Conservation (phyloP, 768 basidiomycete species). For the Boletellus ananas region DNA sequence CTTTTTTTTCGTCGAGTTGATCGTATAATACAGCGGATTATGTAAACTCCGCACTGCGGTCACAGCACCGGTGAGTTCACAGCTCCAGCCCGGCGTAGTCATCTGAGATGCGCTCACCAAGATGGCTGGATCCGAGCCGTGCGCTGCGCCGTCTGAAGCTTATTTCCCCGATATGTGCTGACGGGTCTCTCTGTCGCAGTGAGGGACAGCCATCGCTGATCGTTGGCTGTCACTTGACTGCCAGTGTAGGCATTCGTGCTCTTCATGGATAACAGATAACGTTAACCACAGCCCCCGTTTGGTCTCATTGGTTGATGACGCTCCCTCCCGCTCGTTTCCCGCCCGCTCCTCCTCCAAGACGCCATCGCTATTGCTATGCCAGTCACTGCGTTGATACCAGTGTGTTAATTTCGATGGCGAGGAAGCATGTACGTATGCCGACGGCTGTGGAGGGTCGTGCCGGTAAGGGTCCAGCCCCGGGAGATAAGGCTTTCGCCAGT, state of each 20-base stretch:
- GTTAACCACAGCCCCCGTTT: too few species aligned
- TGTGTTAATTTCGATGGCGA: neutral
- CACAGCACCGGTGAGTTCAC: neutral
- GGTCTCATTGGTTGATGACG: too few species aligned
- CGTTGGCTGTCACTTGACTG: too few species aligned
- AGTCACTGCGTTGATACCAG: too few species aligned
- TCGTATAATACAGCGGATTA: neutral
- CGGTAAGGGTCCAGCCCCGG: slow-evolving; percentile 1
- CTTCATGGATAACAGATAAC: too few species aligned
- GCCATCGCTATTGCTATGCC: too few species aligned
- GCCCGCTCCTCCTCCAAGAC: too few species aligned
- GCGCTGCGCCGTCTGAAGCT: neutral
- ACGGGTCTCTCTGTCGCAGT: neutral
- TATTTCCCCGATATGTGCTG: slow-evolving; percentile 5
- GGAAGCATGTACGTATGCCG: neutral
- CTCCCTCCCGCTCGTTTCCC: too few species aligned
- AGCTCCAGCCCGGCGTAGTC: neutral
- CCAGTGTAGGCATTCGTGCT: too few species aligned
- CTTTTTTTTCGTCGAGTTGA: neutral
- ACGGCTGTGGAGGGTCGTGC: neutral
- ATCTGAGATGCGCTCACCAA: neutral
- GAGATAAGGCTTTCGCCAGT: slow-evolving; percentile 17
- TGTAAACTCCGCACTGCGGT: neutral
- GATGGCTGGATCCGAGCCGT: neutral
- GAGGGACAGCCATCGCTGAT: too few species aligned